Evolutionary conservation across 1,139 yeast genomes (phyloP), one percentile per base, ranked within the genome.

Genomic region (Candida glucosophila): DNA sequence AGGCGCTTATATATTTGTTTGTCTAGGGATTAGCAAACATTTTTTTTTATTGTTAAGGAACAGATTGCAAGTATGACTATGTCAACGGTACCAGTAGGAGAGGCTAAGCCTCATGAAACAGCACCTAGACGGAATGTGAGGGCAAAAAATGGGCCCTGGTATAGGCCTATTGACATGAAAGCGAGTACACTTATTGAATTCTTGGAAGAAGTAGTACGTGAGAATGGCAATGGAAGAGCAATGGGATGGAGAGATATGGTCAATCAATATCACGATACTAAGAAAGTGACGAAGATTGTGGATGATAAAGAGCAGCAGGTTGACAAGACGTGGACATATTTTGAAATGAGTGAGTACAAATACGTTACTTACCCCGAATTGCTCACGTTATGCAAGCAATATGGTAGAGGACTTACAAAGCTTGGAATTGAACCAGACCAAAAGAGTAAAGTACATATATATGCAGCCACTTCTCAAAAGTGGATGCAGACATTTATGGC

Each of bases 401-500:
- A 75, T 38, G 90, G 94, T 35, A 72, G 76, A 34, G 98, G 96
- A 35, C 64, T 90, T 34, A 60, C 73, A 23, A 66, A 75, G 39
- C 46, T 81, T 23, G 98, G 97, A n/a, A 40, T 92, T 37, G 49
- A 58, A 35, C 86, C 92, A 12, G 52, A 56, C 23, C 72, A 73
- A 40, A 56, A 57, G 23, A 76, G 78, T 40, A 74, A 72, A 43
- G 51, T 88, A 41, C 95, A 88, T 53, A 68, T 90, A 29, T 92
- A 77, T 55, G 95, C 95, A 19, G 57, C 81, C 17, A 79, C 95
- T 15, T 79, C 94, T 17, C 80, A 74, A 29, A 73, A 73, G 47
- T 90, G 98, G 98, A 71, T 90, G 80, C 83, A 83, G 56, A 70
- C 85, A 21, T 90, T 78, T 38, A 55, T 86, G 38, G 95, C 88